Base-by-base conservation (phyloP, 169 alveolate species). In the Eimeria necatrix region DNA sequence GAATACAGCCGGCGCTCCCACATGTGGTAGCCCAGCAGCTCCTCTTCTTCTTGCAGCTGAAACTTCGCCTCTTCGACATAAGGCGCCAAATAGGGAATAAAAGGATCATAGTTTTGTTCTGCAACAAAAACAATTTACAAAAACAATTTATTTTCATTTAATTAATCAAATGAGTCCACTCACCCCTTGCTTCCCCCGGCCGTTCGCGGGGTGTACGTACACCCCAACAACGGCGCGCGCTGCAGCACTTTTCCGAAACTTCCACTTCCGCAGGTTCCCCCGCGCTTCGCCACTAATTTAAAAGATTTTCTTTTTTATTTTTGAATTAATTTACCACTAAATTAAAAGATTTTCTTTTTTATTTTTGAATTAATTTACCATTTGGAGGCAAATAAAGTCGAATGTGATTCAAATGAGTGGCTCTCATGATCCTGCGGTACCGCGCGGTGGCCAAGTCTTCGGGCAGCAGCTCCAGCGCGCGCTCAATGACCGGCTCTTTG, bases 31-130 rank as follows among this genome's bases (percentile, higher is more conserved):
- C 98, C 98, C 59, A 97, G 96, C 94, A 97, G 96, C 89, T 97
- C 98, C 84, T 97, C 98, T 71, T 97, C 98, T 95, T 97, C 98
- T 86, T 97, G 98, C 60, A 97, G 83, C 94, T 97, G 98, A 83
- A 97, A 97, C 94, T 97, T 97, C 51, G 98, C 98, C 93, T 97
- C 98, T 94, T 97, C 98, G n/a, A 97, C 96, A 88, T 96, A 97
- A 24, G 98, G 98, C 48, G 98, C 98, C 93, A 97, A 93, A 89
- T 97, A 97, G 1, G 98, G 98, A 51, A 97, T 96, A 91, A 96
- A 97, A 8, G 98, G 98, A 80, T 97, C 98, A 89, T 97, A 97
- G 91, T 97, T 97, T 93, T 97, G 98, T 94, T 97, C 98, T 76
- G 97, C 96, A 12, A 96, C 97, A 41, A 97, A 95, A 26, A 89